Evolutionary conservation across 805 yeast species (phyloP), one percentile per base, ranked within the genome.

Genomic region (Kuraishia molischiana): DNA sequence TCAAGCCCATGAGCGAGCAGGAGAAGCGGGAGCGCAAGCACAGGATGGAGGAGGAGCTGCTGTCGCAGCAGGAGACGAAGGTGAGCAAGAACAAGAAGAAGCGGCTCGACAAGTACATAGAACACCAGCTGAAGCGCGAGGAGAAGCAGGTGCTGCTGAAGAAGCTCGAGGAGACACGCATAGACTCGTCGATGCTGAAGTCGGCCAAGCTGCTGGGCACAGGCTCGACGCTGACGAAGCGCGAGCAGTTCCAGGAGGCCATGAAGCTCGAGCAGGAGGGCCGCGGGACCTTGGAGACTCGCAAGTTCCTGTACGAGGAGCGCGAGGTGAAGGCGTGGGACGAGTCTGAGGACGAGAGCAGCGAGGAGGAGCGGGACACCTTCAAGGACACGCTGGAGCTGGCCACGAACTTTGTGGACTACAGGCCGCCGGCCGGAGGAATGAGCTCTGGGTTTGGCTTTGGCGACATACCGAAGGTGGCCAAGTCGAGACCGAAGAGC

Each of bases 31-130:
- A 69, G 32, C 69, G 83, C 44, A 85, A 84, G 53, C 61, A 90
- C 36, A 74, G 72, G 44, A 52, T 89, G 34, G 74, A 66, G 38
- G 71, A 78, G 41, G 69, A 74, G 20, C 57, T 77, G 5, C 64
- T 82, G 39, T 57, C 67, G 20, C 79, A 85, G 32, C 64, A 72
- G 38, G 90, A 85, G 41, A 52, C 78, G 11, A 86, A 86, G 51
- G 58, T 84, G 28, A 77, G 89, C 1, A 64, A 76, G 36, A 71
- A 80, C 35, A 82, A 90, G 64, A 73, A 68, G 66, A 72, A 83
- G 62, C 63, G 97, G 41, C 61, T 90, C 32, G 97, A 90, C 44
- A 90, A 90, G 58, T 90, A 86, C 57, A 86, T 90, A 29, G 95
- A 87, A 41, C 95, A 85, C 59, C 96, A 87, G 54, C 53, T 87